phyloP scores from a whole-genome alignment of 2,329 filamentous ascomycete genomes.

The Hypoxylon sp. region DNA sequence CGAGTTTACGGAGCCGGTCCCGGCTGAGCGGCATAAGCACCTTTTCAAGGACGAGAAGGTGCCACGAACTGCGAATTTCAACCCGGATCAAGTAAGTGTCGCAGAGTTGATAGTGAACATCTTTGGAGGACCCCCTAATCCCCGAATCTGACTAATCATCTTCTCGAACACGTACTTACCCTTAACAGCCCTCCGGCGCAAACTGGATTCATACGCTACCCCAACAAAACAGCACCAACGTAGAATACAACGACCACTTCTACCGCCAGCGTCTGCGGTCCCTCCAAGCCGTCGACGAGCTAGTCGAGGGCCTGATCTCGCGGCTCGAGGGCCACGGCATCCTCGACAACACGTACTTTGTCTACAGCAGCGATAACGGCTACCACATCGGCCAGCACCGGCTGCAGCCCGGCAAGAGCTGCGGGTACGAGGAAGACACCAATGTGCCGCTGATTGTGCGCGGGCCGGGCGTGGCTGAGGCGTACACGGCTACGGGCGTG shows the following conservation, averaged over 20 bases:
- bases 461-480: constrained; percentile 67
- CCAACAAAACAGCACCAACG: constrained; percentile 58
- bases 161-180: not conserved
- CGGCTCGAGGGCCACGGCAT: constrained; percentile 67
- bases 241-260: constrained; percentile 65
- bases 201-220: constrained; percentile 63
- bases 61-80: constrained; percentile 76
- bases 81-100: constrained; percentile 67
- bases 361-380: constrained; percentile 72
- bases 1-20: constrained; percentile 59
- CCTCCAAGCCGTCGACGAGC: constrained; percentile 69
- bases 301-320: constrained; percentile 61
- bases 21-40: constrained; percentile 72
- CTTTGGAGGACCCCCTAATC: not conserved
- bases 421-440: constrained; percentile 71
- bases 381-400: constrained; percentile 73
- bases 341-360: constrained; percentile 72
- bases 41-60: constrained; percentile 73
- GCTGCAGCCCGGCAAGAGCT: constrained; percentile 70
- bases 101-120: too few species aligned
- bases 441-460: constrained; percentile 72
- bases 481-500: constrained; percentile 57
- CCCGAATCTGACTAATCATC: not conserved
- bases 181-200: constrained; percentile 51
- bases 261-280: constrained; percentile 67